These are phyloP conservation scores for Geotrichum candidum DNA, from an alignment of 1,139 yeast genomes.

Conservation along the genomic window DNA sequence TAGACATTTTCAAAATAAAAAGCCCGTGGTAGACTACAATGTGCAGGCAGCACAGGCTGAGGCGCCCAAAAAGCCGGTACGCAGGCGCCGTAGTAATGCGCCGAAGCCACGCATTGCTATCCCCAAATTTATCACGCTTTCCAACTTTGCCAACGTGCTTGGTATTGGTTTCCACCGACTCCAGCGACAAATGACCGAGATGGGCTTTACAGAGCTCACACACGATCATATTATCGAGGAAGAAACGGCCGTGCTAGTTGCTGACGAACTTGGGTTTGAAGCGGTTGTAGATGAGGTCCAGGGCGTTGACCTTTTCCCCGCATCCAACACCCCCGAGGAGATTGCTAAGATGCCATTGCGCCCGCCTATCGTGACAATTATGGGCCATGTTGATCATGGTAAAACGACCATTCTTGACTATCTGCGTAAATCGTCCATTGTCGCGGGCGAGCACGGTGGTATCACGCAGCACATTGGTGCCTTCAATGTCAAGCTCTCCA, in stretches of 20 bases:
- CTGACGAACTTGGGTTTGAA: conserved; percentile 82
- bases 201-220: conserved; percentile 73
- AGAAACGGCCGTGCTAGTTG: conserved; percentile 79
- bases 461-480: conserved; percentile 98
- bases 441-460: conserved; percentile 86
- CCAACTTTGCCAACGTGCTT: conserved; percentile 69
- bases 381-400: conserved; percentile 99
- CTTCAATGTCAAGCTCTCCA: conserved; percentile 73
- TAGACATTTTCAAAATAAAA: not conserved
- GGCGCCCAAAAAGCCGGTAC: not conserved
- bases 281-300: conserved; percentile 50
- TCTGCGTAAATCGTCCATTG: conserved; percentile 77
- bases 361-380: conserved; percentile 92
- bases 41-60: not conserved
- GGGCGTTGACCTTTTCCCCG: conserved; percentile 57
- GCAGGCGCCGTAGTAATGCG: not conserved
- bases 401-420: conserved; percentile 89
- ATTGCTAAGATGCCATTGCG: conserved; percentile 47
- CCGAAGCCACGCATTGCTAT: conserved; percentile 40
- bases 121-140: conserved; percentile 69
- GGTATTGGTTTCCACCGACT: conserved; percentile 58
- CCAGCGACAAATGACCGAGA: conserved; percentile 49
- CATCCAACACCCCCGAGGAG: conserved; percentile 34
- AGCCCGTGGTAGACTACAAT: not conserved
- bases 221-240: conserved; percentile 77